A percentile compares a stretch with the other conserved stretches of the same genome.
phyloP scores from a whole-genome alignment of 345 rosid species.

The Arabidopsis arenosa region DNA sequence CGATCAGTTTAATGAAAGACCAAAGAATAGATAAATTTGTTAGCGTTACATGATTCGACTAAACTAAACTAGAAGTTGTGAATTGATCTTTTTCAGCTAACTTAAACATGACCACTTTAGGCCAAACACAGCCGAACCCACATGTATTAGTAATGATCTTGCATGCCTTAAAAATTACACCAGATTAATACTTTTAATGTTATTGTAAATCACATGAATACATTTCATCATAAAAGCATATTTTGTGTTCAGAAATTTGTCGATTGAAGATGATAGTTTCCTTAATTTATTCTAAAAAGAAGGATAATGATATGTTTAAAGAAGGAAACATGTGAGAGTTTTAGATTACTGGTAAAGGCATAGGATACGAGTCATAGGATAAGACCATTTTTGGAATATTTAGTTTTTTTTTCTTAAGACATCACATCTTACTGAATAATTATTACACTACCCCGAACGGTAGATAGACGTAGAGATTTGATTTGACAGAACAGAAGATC shows the following conservation, averaged over 20 bases:
- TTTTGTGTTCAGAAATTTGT: neutral
- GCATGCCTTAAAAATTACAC: neutral
- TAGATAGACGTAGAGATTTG: constrained; percentile 37
- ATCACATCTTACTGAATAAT: constrained; percentile 35
- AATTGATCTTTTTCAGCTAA: too few species aligned
- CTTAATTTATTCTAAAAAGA: neutral
- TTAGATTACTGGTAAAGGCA: constrained; percentile 33
- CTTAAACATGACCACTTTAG: neutral
- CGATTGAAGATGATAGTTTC: constrained; percentile 10
- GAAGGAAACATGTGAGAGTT: constrained; percentile 9
- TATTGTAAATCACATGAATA: neutral
- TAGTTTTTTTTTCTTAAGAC: constrained; percentile 14
- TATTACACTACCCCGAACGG: constrained; percentile 25
- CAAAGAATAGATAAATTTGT: too few species aligned
- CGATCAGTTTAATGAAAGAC: too few species aligned
- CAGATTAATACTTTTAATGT: neutral
- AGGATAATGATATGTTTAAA: neutral
- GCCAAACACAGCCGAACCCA: neutral
- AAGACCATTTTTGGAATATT: constrained; percentile 37
- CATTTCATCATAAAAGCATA: neutral
- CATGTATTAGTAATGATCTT: neutral
- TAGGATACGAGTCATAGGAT: constrained; percentile 38
- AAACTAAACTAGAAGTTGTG: too few species aligned
- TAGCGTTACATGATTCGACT: too few species aligned
- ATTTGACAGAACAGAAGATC: constrained; percentile 43